Base-by-base conservation (phyloP, 306 rosid genomes). In the Mucuna pruriens region DNA sequence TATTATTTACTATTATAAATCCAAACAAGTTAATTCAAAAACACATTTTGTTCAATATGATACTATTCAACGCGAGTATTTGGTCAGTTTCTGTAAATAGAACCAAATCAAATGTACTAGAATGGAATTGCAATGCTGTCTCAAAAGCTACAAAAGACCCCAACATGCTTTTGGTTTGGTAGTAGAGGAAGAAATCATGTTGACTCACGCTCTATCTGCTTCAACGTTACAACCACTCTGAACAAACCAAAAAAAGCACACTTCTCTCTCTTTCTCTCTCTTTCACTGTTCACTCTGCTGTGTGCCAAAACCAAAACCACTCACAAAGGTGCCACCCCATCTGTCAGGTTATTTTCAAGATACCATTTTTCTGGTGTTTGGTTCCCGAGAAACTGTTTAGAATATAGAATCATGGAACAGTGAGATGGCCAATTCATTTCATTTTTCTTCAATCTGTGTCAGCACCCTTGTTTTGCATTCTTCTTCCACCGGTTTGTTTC, bases 111-210 rank as follows among this genome's bases (percentile, higher is more conserved):
- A 2, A 16, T 75, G 95, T 77, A 48, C 84, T 11, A 1, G 19
- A 80, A 46, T 72, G 93, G 88, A 83, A 88, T 44, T 84, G 25
- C 75, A 6, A 9, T 9, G 2, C 36, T 26, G 82, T 85, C 85
- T 82, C 70, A 83, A 90, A 88, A 90, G 86, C 89, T 88, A 85
- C 91, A 87, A 85, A 87, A 84, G 70, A 82, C 91, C 87, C 77
- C 76, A 86, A 90, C 91, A 79, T 87, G 91, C 91, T 85, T 85
- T 90, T 71, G 88, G 64, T 42, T 22, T 48, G 76, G 63, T 48
- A 62, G 60, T 70, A 46, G 82, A 71, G 85, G 91, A 75, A 79
- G 91, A 86, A 86, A 84, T 83, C 84, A 71, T 82, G 90, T 86
- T 89, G 92, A 91, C 90, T 89, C 86, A 67, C 60, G 48, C 93